Evolutionary conservation across 1,139 yeast species (phyloP), one percentile per base, ranked within the genome.

Genomic region (Suhomyces ambrosiae): DNA sequence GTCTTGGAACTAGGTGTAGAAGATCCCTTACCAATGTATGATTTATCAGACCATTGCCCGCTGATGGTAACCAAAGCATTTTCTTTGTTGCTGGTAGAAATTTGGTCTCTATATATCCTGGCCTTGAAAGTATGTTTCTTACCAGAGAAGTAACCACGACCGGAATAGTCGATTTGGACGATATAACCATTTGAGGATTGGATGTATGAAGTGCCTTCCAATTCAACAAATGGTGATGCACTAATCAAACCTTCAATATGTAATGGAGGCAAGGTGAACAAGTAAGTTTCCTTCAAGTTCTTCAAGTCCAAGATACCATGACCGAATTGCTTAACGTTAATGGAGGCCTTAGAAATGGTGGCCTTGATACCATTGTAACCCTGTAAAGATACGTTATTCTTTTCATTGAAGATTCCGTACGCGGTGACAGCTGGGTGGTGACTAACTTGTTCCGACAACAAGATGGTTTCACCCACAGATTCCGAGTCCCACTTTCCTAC

Each of bases 391-490:
- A 84, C 80, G 35, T 84, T 75, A 56, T 84, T 75, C 53, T 79
- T 75, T 46, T 82, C 86, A 58, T 88, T 88, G 56, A 75, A 68
- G 38, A 92, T 75, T 24, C 87, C 76, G 58, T 88, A 92, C 2
- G 94, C 97, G 12, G 97, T 89, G 23, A 86, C 82, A 15, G 97
- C 97, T 12, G 97, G 97, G 58, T 90, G 97, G 64, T 90, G 97
- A 46, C 89, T 80, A 14, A 90, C 97, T 64, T 92, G 97, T 62
- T 92, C 97, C 41, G 90, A 80, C 38, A 87, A 72, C 46, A 90
- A 71, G 12, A 77, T 63, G 13, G 96, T 85, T 46, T 84, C 90
- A 22, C 95, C 94, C 9, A 76, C 61, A 29, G 53, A 53, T 23
- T 71, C 75, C 19, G 62, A 58, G 13, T 74, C 54, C 95, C 96